phyloP scores from a whole-genome alignment of 176 grass and related monocot genomes.

The Sorghum bicolor region Sorghum_bicolor_NCBIv3 NC_012871.2:67334001-67334500 shows the following conservation, averaged over 20 bases:
- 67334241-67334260: neutral
- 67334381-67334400: constrained; percentile 37
- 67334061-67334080: neutral
- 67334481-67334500: constrained; percentile 60
- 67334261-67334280: neutral
- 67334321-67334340: constrained; percentile 44
- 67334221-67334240: neutral
- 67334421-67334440: constrained; percentile 77
- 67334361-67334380: constrained; percentile 48
- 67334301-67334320: constrained; percentile 57
- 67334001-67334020: constrained; percentile 40
- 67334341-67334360: constrained; percentile 11
- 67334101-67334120: constrained; percentile 30
- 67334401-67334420: constrained; percentile 62
- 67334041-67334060: neutral
- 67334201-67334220: neutral
- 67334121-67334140: constrained; percentile 63
- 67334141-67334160: constrained; percentile 72
- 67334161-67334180: constrained; percentile 74
- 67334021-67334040: neutral
- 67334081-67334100: neutral
- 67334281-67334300: neutral
- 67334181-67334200: constrained; percentile 72
- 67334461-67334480: constrained; percentile 22
- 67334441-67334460: constrained; percentile 65